Evolutionary conservation across 2,329 filamentous ascomycete genomes (phyloP), one percentile per base, ranked within the genome.

Genomic region (Magnaporthales sp.): DNA sequence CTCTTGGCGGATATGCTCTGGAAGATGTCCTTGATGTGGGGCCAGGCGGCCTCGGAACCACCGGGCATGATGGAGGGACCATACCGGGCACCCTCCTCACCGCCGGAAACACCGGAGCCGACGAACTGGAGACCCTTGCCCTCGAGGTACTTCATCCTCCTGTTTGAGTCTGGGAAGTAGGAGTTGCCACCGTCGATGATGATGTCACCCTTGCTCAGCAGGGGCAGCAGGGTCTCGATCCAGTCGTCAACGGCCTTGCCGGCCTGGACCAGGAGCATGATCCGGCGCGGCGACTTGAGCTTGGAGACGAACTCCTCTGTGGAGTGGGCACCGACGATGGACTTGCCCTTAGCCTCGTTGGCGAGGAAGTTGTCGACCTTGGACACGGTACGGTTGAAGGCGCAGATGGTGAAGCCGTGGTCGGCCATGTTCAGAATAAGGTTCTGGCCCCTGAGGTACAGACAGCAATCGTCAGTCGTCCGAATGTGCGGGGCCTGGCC

Each of bases 171-270:
- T 77, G 95, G 95, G 89, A 91, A 99, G 86, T 98, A 95, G 72
- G 94, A 98, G 90, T 99, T 98, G 76, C 93, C 95, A 79, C 95
- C 95, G 77, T 99, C 95, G 76, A 99, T 98, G 86, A 99, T 96
- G 87, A 99, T 97, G 80, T 99, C 95, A 73, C 92, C 93, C 76
- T 86, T 78, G 79, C 93, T 89, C 71, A 94, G 84, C 77, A 91
- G 88, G 72, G 90, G 92, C 69, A 98, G 86, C 72, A 99, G 90
- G 74, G 89, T 89, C 87, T 97, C 93, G 77, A 99, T 98, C 90
- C 97, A 98, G 85, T 97, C 92, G 80, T 99, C 95, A 73, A 99
- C 95, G 70, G 95, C 90, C 86, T 95, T 91, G 77, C 95, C 95
- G 75, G 95, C 95, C 91, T 97, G 96, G 83, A 99, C 95, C 73